Evolutionary conservation across 2,329 filamentous ascomycete species (phyloP).

Genomic region (Aspergillus bombycis): DNA sequence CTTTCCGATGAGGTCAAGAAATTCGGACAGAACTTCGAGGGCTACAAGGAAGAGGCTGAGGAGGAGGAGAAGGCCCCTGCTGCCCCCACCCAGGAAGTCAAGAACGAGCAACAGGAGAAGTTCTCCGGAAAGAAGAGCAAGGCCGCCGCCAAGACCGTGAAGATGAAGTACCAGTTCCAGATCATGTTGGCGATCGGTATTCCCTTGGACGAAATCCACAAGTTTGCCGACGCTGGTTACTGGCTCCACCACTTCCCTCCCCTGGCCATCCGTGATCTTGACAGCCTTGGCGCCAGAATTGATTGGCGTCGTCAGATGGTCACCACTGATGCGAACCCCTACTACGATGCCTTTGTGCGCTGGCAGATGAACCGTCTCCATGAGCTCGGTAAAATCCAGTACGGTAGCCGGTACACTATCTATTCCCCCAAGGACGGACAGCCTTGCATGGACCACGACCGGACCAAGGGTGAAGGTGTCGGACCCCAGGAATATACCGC

Average conservation of each 20-base stretch:
- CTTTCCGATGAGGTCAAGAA: constrained; percentile 83
- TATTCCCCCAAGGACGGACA: constrained; percentile 90
- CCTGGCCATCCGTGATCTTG: constrained; percentile 75
- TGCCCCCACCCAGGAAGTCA: constrained; percentile 66
- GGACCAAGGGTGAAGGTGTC: constrained; percentile 78
- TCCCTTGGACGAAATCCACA: constrained; percentile 83
- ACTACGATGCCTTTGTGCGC: constrained; percentile 91
- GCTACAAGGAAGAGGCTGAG: constrained; percentile 67
- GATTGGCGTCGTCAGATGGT: constrained; percentile 94
- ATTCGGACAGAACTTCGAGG: constrained; percentile 85
- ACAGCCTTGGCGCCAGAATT: constrained; percentile 80
- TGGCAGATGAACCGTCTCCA: constrained; percentile 97
- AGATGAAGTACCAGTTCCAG: constrained; percentile 94
- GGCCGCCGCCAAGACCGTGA: constrained; percentile 83
- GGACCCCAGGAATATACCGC: constrained; percentile 90
- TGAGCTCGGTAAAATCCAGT: constrained; percentile 89
- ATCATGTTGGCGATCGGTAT: constrained; percentile 93
- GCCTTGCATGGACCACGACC: constrained; percentile 85
- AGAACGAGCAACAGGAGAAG: constrained; percentile 85
- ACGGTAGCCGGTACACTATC: constrained; percentile 89
- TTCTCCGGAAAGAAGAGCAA: constrained; percentile 94
- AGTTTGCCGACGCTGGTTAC: constrained; percentile 86
- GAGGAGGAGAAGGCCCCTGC: constrained; percentile 55
- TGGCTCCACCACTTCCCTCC: constrained; percentile 93
- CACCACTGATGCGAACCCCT: constrained; percentile 94